phyloP scores from a whole-genome alignment of 371 early-diverging fungal species.

The Cokeromyces recurvatus region DNA sequence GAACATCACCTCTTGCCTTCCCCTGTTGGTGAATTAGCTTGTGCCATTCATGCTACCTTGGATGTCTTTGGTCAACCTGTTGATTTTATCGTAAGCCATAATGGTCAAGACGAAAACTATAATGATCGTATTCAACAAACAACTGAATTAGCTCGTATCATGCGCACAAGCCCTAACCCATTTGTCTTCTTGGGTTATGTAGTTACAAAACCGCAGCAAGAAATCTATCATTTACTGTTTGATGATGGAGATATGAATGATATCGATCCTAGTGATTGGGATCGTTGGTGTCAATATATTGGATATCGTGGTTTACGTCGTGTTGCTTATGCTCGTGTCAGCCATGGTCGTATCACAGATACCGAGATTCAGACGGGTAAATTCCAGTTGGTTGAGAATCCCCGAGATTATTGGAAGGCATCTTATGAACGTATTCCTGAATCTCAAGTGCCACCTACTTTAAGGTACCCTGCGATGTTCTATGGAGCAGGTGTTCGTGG shows the following conservation, averaged over 20 bases:
- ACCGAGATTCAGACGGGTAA: constrained; percentile 85
- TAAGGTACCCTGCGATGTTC: constrained; percentile 70
- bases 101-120: constrained; percentile 79
- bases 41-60: constrained; percentile 82
- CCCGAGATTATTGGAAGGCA: constrained; percentile 49
- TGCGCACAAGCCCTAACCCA: constrained; percentile 69
- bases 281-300: constrained; percentile 86
- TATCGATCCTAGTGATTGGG: constrained; percentile 71
- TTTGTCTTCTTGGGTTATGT: constrained; percentile 83
- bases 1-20: constrained; percentile 76
- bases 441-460: constrained; percentile 42
- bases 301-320: constrained; percentile 76
- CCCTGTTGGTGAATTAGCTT: constrained; percentile 80
- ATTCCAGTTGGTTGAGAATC: constrained; percentile 63
- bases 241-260: constrained; percentile 70
- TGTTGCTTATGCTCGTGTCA: constrained; percentile 71
- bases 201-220: constrained; percentile 69
- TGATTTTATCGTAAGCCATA: constrained; percentile 82
- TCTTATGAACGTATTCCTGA: constrained; percentile 55
- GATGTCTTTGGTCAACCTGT: constrained; percentile 78
- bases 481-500: constrained; percentile 66
- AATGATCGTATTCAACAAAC: constrained; percentile 77
- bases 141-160: constrained; percentile 72
- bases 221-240: constrained; percentile 62
- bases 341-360: constrained; percentile 78